Evolutionary conservation across 1,284 basidiomycete species (phyloP).

Genomic region (Wolfiporia cocos): DNA sequence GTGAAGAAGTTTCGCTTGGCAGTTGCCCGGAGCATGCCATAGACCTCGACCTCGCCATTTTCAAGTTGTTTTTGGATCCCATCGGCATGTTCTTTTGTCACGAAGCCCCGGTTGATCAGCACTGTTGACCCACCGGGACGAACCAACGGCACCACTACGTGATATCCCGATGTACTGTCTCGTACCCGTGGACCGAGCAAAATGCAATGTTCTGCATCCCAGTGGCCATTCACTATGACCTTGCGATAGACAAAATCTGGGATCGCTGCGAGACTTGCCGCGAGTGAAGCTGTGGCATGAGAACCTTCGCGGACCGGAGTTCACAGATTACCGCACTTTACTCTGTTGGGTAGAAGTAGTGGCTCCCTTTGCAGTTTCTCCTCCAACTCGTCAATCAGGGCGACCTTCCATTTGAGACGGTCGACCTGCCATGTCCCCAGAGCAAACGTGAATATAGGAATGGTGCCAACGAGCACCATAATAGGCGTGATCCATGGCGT

Average conservation of each 20-base stretch:
- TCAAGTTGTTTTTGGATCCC: conserved; percentile 30
- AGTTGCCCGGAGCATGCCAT: conserved; percentile 73
- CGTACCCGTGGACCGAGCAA: conserved; percentile 82
- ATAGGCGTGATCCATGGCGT: conserved; percentile 63
- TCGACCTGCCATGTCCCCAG: conserved; percentile 93
- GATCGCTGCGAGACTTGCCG: conserved; percentile 52
- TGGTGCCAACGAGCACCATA: conserved; percentile 76
- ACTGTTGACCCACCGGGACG: conserved; percentile 76
- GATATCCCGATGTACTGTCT: conserved; percentile 84
- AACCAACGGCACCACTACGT: conserved; percentile 81
- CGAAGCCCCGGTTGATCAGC: conserved; percentile 90
- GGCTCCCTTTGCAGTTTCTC: conserved; percentile 84
- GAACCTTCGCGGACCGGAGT: not conserved
- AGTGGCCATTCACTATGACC: conserved; percentile 73
- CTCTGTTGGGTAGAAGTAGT: conserved; percentile 72
- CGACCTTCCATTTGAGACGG: conserved; percentile 92
- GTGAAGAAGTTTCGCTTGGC: conserved; percentile 76
- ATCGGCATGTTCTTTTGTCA: conserved; percentile 55
- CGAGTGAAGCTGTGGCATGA: conserved; percentile 9
- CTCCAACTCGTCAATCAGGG: conserved; percentile 91
- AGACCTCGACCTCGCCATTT: conserved; percentile 54
- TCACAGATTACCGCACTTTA: conserved; percentile 67
- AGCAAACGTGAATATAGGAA: conserved; percentile 89
- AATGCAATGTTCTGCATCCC: conserved; percentile 75
- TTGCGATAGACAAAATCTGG: conserved; percentile 87